Base-by-base conservation (phyloP, 108 stramenopile genomes). In the Skeletonema costatum region DNA sequence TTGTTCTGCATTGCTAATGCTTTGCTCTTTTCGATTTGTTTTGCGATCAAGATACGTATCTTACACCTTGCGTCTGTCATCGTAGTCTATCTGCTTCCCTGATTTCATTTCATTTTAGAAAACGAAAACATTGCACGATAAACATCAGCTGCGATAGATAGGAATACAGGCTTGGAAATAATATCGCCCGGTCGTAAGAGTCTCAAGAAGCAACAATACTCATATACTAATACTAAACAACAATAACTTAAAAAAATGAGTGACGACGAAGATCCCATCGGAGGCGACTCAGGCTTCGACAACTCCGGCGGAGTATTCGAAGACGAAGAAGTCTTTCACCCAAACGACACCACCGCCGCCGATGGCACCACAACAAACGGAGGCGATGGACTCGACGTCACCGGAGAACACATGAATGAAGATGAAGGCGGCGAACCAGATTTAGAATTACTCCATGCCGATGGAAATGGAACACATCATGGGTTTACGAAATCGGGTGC, bases 261-360 rank as follows among this genome's bases (percentile, higher is more conserved):
- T 70, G 93, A 94, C 90, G 92, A 91, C 83, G 90, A 94, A 74
- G 80, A 81, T 76, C 91, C 90, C 36, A 90, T 94, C 61, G 93
- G 88, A 11, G 80, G 69, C 56, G 88, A 80, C 42, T 75, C 68
- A 38, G 93, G 91, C 31, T 92, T 88, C 65, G 93, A 94, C 81
- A 94, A 94, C 77, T 56, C 81, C 64, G 93, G 93, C 14, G 93
- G 93, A 13, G 82, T 82, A 12, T 94, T 85, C 68, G 83, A 84
- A 62, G 83, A 84, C 64, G 86, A 82, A 35, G 87, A 86, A 8
- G 85, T 78, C 9, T 83, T 78, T 51, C 74, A 60, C 19, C 66
- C 75, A 8, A 38, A 69, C 35, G 68, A 70, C 31, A 60, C 86
- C 53, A 76, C 86, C 58, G 81, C 67, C 32, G 66, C 39, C 10